Evolutionary conservation across 164 flowering plant species (phyloP).

Genomic region (Annona cherimola): DNA sequence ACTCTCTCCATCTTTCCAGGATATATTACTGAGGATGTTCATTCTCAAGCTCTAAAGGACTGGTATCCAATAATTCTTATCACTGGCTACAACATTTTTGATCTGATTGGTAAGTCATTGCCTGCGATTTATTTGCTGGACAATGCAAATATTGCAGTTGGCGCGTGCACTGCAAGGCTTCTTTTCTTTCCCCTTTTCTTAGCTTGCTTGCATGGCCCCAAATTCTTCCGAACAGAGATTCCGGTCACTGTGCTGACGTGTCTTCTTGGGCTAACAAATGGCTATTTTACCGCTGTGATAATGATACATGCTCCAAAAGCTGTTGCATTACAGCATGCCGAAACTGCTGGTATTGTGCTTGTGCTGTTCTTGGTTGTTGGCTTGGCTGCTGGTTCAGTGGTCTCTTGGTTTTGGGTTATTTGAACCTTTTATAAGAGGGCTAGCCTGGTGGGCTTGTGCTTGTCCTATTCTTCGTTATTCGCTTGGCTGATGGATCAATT

Average conservation of each 20-base stretch:
- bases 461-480: slow-evolving; percentile 73
- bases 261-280: slow-evolving; percentile 82
- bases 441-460: slow-evolving; percentile 77
- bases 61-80: slow-evolving; percentile 89
- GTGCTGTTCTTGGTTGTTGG: slow-evolving; percentile 81
- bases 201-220: slow-evolving; percentile 90
- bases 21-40: slow-evolving; percentile 89
- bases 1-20: slow-evolving; percentile 93
- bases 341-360: slow-evolving; percentile 74
- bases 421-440: too few species aligned
- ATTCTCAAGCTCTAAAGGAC: slow-evolving; percentile 64
- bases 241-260: slow-evolving; percentile 79
- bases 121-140: slow-evolving; percentile 65
- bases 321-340: slow-evolving; percentile 71
- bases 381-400: slow-evolving; percentile 71
- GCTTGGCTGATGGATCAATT: slow-evolving; percentile 74
- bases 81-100: slow-evolving; percentile 78
- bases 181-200: slow-evolving; percentile 77
- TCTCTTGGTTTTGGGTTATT: slow-evolving; percentile 93
- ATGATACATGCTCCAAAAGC: slow-evolving; percentile 84
- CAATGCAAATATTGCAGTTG: slow-evolving; percentile 61
- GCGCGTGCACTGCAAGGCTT: slow-evolving; percentile 55
- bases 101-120: slow-evolving; percentile 77
- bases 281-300: slow-evolving; percentile 78
- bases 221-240: slow-evolving; percentile 72